These are phyloP conservation scores for Phoenix roebelenii DNA, from an alignment of 176 grass and related monocot genomes.

Conservation along the genomic window DNA sequence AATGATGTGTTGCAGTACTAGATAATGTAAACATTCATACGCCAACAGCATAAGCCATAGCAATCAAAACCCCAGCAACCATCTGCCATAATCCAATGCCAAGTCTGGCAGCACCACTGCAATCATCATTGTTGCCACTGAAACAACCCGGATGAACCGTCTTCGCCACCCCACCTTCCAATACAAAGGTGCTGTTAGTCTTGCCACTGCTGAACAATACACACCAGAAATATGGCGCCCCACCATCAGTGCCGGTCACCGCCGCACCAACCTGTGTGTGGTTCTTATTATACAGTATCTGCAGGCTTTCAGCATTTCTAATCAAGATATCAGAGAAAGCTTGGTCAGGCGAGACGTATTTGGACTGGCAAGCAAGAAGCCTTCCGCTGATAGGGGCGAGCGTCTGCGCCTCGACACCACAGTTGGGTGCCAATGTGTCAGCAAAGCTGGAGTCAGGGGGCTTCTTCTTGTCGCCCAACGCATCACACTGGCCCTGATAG, in stretches of 20 bases:
- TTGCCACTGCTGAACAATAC: slow-evolving; percentile 76
- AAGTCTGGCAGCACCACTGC: slow-evolving; percentile 26
- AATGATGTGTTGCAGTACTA: neutral
- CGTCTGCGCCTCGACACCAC: slow-evolving; percentile 52
- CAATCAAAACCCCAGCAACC: slow-evolving; percentile 18
- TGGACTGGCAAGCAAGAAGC: slow-evolving; percentile 69
- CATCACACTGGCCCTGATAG: slow-evolving; percentile 56
- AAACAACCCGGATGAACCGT: slow-evolving; percentile 55
- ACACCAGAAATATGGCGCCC: slow-evolving; percentile 75
- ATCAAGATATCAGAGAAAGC: slow-evolving; percentile 55
- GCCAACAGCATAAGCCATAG: slow-evolving; percentile 23
- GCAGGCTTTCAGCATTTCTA: slow-evolving; percentile 33
- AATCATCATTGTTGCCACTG: slow-evolving; percentile 74
- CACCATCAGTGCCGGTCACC: slow-evolving; percentile 43
- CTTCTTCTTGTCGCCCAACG: slow-evolving; percentile 55
- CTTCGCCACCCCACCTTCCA: slow-evolving; percentile 65
- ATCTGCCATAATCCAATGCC: slow-evolving; percentile 1
- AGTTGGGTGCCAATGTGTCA: slow-evolving; percentile 61
- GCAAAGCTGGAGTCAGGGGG: slow-evolving; percentile 52
- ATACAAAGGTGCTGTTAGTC: slow-evolving; percentile 50
- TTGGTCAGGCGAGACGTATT: slow-evolving; percentile 26
- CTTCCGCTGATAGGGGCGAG: slow-evolving; percentile 71
- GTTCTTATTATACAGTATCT: slow-evolving; percentile 66
- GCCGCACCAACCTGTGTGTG: slow-evolving; percentile 66
- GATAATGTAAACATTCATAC: slow-evolving; percentile 21